These are phyloP conservation scores for Globisporangium megalacanthum DNA, from an alignment of 352 stramenopile genomes.

Conservation along the genomic window DNA sequence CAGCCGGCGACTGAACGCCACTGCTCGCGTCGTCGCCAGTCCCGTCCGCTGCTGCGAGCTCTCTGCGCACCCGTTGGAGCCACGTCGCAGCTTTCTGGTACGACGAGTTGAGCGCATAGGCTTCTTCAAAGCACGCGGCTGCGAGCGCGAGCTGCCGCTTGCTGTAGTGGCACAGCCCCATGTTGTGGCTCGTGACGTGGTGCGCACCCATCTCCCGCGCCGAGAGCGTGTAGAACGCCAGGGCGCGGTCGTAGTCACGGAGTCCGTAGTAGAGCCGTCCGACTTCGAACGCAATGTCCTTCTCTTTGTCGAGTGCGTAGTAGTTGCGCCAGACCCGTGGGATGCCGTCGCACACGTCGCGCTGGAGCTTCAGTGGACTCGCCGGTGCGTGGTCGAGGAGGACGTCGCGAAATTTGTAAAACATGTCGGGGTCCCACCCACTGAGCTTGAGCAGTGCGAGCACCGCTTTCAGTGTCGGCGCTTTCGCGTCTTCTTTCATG, in stretches of 20 bases:
- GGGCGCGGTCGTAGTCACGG: slow-evolving; percentile 86
- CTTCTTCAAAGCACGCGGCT: slow-evolving; percentile 64
- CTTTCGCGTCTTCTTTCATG: slow-evolving; percentile 76
- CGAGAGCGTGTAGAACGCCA: slow-evolving; percentile 88
- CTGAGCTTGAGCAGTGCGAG: slow-evolving; percentile 90
- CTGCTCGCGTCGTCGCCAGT: neutral
- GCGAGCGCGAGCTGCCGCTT: slow-evolving; percentile 67
- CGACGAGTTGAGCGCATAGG: slow-evolving; percentile 53
- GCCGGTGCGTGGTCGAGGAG: slow-evolving; percentile 83
- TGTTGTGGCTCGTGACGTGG: slow-evolving; percentile 95
- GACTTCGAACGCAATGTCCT: slow-evolving; percentile 90
- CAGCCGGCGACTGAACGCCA: too few species aligned
- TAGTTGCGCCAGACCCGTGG: slow-evolving; percentile 89
- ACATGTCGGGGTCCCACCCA: slow-evolving; percentile 92
- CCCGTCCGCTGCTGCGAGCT: slow-evolving; percentile 20
- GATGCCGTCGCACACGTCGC: slow-evolving; percentile 85
- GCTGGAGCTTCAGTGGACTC: slow-evolving; percentile 53
- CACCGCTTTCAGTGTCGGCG: slow-evolving; percentile 81
- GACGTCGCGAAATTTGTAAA: slow-evolving; percentile 94
- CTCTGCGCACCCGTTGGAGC: slow-evolving; percentile 72
- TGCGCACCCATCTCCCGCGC: slow-evolving; percentile 89
- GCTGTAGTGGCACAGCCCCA: slow-evolving; percentile 93
- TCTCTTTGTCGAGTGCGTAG: slow-evolving; percentile 91
- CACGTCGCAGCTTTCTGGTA: slow-evolving; percentile 80
- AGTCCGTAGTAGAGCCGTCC: slow-evolving; percentile 91